These are phyloP conservation scores for Clarireedia hainanense DNA, from an alignment of 2,329 filamentous ascomycete genomes.

Conservation along the genomic window DNA sequence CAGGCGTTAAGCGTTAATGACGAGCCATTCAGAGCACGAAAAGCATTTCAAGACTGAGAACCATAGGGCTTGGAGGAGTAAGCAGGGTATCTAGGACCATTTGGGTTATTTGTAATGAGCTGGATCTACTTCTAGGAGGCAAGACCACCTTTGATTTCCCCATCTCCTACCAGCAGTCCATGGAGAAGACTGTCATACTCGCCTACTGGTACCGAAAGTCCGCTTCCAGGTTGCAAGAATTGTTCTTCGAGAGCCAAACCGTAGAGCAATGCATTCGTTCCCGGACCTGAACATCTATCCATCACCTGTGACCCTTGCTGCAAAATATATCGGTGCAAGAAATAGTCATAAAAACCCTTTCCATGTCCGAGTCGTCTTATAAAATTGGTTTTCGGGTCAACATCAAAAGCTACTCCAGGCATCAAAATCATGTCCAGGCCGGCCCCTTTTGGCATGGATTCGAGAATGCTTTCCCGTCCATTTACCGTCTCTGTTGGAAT, in stretches of 20 bases:
- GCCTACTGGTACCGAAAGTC: slow-evolving; percentile 63
- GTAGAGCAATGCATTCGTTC: slow-evolving; percentile 53
- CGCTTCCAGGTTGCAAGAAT: slow-evolving; percentile 52
- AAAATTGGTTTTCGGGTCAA: slow-evolving; percentile 40
- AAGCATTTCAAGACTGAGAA: slow-evolving; percentile 12
- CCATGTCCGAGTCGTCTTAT: slow-evolving; percentile 83
- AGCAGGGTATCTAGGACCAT: slow-evolving; percentile 6
- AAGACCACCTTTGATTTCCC: slow-evolving; percentile 42
- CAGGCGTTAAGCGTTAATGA: slow-evolving; percentile 21
- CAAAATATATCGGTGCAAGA: slow-evolving; percentile 65
- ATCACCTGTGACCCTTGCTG: slow-evolving; percentile 22
- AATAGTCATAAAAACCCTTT: slow-evolving; percentile 95
- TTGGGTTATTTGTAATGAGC: slow-evolving; percentile 7
- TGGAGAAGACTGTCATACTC: slow-evolving; percentile 74
- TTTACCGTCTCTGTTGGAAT: slow-evolving; percentile 58
- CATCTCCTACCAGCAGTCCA: slow-evolving; percentile 66
- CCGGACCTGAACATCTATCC: slow-evolving; percentile 44
- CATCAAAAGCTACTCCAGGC: slow-evolving; percentile 88
- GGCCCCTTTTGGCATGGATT: slow-evolving; percentile 38
- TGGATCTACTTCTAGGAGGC: slow-evolving; percentile 11
- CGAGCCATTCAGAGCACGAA: slow-evolving; percentile 16
- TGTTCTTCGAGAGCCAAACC: slow-evolving; percentile 84
- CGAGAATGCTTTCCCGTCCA: slow-evolving; percentile 65
- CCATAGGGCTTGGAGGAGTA: slow-evolving; percentile 9
- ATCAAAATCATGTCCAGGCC: slow-evolving; percentile 80